Percentiles rank a stretch among this genome's conserved stretches.
Conservation (phyloP, 805 yeast genomes). For the Candida caryicola region DNA sequence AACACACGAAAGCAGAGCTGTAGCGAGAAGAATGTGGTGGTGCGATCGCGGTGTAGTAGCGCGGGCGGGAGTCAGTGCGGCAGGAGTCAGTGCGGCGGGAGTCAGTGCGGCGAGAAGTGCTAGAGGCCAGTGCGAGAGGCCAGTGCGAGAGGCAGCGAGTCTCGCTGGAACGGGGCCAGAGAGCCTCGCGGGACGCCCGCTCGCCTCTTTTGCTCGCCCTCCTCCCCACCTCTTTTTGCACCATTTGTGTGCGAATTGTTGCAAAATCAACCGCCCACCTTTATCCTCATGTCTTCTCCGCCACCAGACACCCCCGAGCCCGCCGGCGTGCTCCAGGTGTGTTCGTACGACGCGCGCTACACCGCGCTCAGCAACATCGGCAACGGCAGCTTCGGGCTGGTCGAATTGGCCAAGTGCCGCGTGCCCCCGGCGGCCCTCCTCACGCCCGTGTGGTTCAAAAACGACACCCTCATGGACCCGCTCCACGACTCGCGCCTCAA, state of each 20-base stretch:
- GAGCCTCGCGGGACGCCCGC: no score
- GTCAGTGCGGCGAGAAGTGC: no score
- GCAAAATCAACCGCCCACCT: background rate
- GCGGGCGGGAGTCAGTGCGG: no score
- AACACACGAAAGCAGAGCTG: no score
- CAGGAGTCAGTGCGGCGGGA: no score
- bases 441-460: constrained; percentile 16
- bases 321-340: constrained; percentile 9
- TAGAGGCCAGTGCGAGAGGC: no score
- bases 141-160: no score
- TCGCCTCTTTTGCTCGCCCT: no score
- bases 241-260: constrained; percentile 1
- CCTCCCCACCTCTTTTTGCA: no score
- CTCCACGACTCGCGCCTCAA: constrained; percentile 18
- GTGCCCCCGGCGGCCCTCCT: background rate
- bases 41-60: no score
- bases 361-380: constrained; percentile 57
- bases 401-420: constrained; percentile 56
- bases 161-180: no score
- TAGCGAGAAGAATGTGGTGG: no score
- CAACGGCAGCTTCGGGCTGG: constrained; percentile 74
- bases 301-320: constrained; percentile 5
- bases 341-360: constrained; percentile 31
- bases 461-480: constrained; percentile 54
- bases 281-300: constrained; percentile 1